phyloP scores from a whole-genome alignment of 1,139 yeast species.

The Yamadazyma spencermartinsiae region DNA sequence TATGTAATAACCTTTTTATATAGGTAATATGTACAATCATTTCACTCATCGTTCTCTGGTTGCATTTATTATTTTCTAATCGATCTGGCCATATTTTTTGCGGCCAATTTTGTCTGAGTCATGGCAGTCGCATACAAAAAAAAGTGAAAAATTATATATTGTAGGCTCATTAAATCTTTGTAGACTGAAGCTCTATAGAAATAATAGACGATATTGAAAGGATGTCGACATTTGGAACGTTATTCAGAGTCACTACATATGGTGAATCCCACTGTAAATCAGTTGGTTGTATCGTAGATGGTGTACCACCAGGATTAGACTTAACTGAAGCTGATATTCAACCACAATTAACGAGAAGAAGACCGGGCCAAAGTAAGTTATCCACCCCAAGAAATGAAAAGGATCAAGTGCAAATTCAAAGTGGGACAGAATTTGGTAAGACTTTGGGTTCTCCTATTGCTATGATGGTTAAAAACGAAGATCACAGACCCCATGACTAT shows the following conservation, averaged over 20 bases:
- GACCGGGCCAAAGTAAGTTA: constrained; percentile 94
- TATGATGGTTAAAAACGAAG: constrained; percentile 89
- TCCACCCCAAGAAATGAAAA: constrained; percentile 96
- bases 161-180: too few relatives aligned
- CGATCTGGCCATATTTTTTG: too few relatives aligned
- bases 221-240: constrained; percentile 48
- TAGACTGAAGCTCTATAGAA: too few relatives aligned
- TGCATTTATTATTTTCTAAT: too few relatives aligned
- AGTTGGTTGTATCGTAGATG: constrained; percentile 98
- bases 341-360: constrained; percentile 92
- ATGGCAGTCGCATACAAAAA: too few relatives aligned
- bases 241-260: constrained; percentile 80
- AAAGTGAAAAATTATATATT: constrained; percentile 2
- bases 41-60: too few relatives aligned
- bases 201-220: not conserved
- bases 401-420: constrained; percentile 87
- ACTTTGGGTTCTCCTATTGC: constrained; percentile 96
- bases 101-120: too few relatives aligned
- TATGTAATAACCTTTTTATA: not conserved
- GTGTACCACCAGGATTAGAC: constrained; percentile 93
- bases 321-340: constrained; percentile 86
- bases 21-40: too few relatives aligned
- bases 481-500: constrained; percentile 95
- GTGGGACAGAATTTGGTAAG: constrained; percentile 89
- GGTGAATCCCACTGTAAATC: constrained; percentile 98